Base-by-base conservation (phyloP, 2,329 filamentous ascomycete genomes). In the Didymella keratinophila region DNA sequence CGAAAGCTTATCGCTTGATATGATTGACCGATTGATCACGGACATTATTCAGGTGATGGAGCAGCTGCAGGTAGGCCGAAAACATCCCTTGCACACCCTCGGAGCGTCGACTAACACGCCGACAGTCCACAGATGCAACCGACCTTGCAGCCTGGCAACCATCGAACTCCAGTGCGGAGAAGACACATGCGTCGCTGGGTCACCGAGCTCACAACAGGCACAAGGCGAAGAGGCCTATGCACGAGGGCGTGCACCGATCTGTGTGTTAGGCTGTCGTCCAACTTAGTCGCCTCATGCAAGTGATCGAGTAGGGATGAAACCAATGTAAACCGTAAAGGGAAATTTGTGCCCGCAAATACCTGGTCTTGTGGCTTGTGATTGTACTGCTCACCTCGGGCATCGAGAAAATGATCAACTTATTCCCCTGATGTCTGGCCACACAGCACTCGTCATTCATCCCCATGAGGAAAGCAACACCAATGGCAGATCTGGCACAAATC, bases 1-100 rank as follows among this genome's bases (percentile, higher is more conserved):
- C 44, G 87, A 90, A 75, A 86, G 80, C 66, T 86, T 90, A 84
- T 86, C 82, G n/a, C 76, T 89, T n/a, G 87, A 90, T 70, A 78
- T 90, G 46, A 78, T 90, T 25, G 86, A 89, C 72, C 77, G 84
- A 2, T 78, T 90, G 25, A 82, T 90, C 39, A 78, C 81, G 1
- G 87, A 90, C 70, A 83, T 89, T 30, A 82, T 83, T 58, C 71
- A 79, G 9, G 83, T 87, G 7, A 89, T 87, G 3, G 84, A 90
- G 77, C 80, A 74, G 43, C 71, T 90, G 57, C 87, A 89, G 71
- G 56, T 58, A 54, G 20, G 27, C 12, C 12, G 16, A 3, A 14
- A 14, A 32, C 7, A 11, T 16, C 16, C 6, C 16, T 41, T n/a
- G 10, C 11, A 27, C 23, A 23, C 8, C 23, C 9, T 7, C 7